phyloP scores from a whole-genome alignment of 2,329 filamentous ascomycete genomes.

The Cordyceps cateniannulata region DNA sequence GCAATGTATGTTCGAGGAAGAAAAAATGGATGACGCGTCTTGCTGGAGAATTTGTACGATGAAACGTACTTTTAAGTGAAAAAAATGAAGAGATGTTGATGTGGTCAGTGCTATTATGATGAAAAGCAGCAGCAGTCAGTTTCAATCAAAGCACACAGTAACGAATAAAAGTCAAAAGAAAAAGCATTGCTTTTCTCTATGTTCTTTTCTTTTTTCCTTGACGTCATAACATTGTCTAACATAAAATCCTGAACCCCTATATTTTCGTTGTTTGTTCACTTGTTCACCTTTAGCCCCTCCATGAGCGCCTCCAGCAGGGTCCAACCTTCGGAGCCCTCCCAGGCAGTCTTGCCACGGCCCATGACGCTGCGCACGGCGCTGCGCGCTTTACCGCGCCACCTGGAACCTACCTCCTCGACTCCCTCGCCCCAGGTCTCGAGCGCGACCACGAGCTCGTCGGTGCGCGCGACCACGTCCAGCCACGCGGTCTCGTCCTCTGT shows the following conservation, averaged over 20 bases:
- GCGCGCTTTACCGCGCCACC: conserved; percentile 84
- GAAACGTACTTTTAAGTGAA: background rate
- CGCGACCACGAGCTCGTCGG: conserved; percentile 72
- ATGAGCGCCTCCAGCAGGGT: conserved; percentile 49
- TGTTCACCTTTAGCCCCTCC: conserved; percentile 43
- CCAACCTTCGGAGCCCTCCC: conserved; percentile 74
- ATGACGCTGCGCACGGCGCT: conserved; percentile 78
- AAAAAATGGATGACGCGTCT: background rate
- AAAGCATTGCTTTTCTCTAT: conserved; percentile 5
- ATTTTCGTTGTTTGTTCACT: background rate
- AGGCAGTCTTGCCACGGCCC: conserved; percentile 71
- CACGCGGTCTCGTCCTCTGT: conserved; percentile 56
- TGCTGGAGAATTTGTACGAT: background rate
- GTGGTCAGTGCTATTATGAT: background rate
- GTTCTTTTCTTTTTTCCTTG: background rate
- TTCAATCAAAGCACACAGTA: background rate
- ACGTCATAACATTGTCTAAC: background rate
- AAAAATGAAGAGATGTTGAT: background rate
- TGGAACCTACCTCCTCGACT: conserved; percentile 61
- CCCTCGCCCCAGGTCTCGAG: conserved; percentile 72
- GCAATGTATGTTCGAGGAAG: background rate
- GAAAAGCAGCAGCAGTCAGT: background rate
- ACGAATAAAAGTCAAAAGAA: background rate
- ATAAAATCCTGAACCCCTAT: too few species aligned
- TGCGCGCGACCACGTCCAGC: conserved; percentile 68